Evolutionary conservation across 306 rosid genomes (phyloP).

Genomic region (Quercus glauca): DNA sequence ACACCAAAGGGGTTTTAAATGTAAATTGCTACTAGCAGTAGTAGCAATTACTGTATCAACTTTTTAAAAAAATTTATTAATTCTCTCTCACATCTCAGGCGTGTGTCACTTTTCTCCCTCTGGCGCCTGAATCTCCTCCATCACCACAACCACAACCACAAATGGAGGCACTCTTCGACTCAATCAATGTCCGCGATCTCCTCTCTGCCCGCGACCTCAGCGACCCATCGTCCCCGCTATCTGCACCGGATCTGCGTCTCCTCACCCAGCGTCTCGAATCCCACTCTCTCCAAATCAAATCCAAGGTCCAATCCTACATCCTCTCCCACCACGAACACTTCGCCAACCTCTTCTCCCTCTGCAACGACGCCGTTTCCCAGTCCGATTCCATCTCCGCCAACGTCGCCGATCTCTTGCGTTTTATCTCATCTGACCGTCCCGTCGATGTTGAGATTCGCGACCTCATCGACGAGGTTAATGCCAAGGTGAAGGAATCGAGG

Average conservation of each 20-base stretch:
- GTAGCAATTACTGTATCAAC: too few relatives aligned
- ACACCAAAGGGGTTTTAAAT: too few relatives aligned
- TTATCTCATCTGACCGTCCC: slow-evolving; percentile 60
- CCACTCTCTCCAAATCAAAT: slow-evolving; percentile 75
- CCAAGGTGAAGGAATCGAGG: slow-evolving; percentile 51
- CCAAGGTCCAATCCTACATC: slow-evolving; percentile 72
- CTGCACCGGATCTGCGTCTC: slow-evolving; percentile 97
- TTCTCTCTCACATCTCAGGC: too few relatives aligned
- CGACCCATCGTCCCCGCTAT: slow-evolving; percentile 75
- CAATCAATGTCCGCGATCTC: slow-evolving; percentile 80
- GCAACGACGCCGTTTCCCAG: slow-evolving; percentile 69
- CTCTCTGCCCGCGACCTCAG: slow-evolving; percentile 80
- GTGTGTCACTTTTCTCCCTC: too few relatives aligned
- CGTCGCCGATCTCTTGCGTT: slow-evolving; percentile 32
- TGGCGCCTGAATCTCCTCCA: too few relatives aligned
- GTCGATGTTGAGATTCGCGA: slow-evolving; percentile 49
- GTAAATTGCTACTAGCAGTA: too few relatives aligned
- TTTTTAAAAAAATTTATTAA: too few relatives aligned
- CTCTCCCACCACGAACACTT: slow-evolving; percentile 71
- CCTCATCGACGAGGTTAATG: slow-evolving; percentile 57
- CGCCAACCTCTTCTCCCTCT: slow-evolving; percentile 61
- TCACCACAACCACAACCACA: background rate
- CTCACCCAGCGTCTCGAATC: slow-evolving; percentile 93
- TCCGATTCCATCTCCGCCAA: slow-evolving; percentile 44
- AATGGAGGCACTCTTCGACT: slow-evolving; percentile 78